Evolutionary conservation across 768 basidiomycete genomes (phyloP), one percentile per base, ranked within the genome.

Genomic region (Naganishia vishniacii): DNA sequence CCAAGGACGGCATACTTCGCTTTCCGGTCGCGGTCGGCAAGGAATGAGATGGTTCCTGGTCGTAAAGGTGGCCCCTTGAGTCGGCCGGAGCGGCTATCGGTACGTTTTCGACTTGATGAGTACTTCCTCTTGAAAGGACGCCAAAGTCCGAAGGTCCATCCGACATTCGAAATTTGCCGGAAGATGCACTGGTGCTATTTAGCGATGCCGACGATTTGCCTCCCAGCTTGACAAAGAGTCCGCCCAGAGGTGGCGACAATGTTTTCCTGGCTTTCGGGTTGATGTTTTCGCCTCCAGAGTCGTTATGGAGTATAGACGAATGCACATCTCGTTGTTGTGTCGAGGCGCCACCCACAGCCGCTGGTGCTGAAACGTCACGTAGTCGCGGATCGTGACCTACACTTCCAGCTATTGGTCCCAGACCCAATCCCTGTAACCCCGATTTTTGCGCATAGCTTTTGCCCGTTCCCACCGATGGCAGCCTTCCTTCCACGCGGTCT

Each of bases 61-160:
- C 15, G 5, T 23, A 56, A 7, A 26, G 2, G 37, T 20, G 4
- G 23, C 37, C 26, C 32, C 53, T 32, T 9, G 23, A n/a, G 1
- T 8, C 37, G n/a, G 53, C 53, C 2, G 53, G 53, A 23, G 53
- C 34, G 20, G 53, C 53, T 18, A 56, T 12, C 11, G 53, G 53
- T 18, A 40, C 20, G 32, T 34, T 56, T 6, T 56, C 34, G 11
- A 40, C 53, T 16, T 56, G 53, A n/a, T 25, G 34, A 3, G 3
- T 56, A 20, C 20, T 7, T 34, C 28, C 49, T 41, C 53, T 56
- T 1, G 53, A 23, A 2, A 56, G 53, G 7, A 56, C 53, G n/a
- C 53, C 53, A 16, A 56, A 56, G 9, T 56, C 53, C 20, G 53
- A 56, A 56, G 53, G 53, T 23, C n/a, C 23, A 16, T 56, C 53